These are phyloP conservation scores for Ophiocordyceps camponoti-saundersi DNA, from an alignment of 2,329 filamentous ascomycete species.

Conservation along the genomic window DNA sequence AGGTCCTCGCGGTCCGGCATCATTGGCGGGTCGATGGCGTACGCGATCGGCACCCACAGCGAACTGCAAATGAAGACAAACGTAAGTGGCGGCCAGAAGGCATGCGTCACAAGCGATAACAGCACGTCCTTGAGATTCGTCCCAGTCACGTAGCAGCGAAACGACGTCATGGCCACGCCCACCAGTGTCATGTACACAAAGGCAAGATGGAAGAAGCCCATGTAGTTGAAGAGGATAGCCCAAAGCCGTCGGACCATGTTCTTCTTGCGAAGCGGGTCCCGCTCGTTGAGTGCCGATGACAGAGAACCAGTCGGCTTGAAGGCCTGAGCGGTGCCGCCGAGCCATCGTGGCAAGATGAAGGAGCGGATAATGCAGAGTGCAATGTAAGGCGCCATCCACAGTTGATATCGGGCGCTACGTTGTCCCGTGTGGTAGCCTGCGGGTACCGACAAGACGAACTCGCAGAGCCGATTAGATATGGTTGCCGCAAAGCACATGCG, in stretches of 20 bases:
- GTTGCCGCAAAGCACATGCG: constrained; percentile 34
- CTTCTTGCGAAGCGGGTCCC: constrained; percentile 31
- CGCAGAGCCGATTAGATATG: constrained; percentile 34
- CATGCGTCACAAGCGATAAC: constrained; percentile 37
- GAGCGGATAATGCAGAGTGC: constrained; percentile 38
- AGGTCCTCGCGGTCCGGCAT: constrained; percentile 41
- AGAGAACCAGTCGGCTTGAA: constrained; percentile 46
- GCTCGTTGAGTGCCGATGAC: constrained; percentile 38
- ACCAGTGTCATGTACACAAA: constrained; percentile 37
- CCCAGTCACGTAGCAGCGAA: constrained; percentile 27
- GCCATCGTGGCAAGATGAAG: constrained; percentile 40
- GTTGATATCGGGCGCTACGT: constrained; percentile 34
- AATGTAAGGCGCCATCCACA: constrained; percentile 48
- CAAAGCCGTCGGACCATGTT: constrained; percentile 35
- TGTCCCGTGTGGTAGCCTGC: constrained; percentile 42
- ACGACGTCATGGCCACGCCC: constrained; percentile 30
- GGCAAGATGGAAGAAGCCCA: constrained; percentile 34
- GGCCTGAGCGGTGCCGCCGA: constrained; percentile 38
- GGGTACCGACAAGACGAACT: constrained; percentile 40
- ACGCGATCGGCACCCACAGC: constrained; percentile 40
- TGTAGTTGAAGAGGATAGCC: constrained; percentile 37
- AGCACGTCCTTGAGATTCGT: constrained; percentile 22
- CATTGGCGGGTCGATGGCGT: constrained; percentile 41
- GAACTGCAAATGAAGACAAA: constrained; percentile 37
- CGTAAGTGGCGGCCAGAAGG: constrained; percentile 43